Evolutionary conservation across 345 rosid species (phyloP), one percentile per base, ranked within the genome.

Genomic region (Pseudoturritis turrita): DNA sequence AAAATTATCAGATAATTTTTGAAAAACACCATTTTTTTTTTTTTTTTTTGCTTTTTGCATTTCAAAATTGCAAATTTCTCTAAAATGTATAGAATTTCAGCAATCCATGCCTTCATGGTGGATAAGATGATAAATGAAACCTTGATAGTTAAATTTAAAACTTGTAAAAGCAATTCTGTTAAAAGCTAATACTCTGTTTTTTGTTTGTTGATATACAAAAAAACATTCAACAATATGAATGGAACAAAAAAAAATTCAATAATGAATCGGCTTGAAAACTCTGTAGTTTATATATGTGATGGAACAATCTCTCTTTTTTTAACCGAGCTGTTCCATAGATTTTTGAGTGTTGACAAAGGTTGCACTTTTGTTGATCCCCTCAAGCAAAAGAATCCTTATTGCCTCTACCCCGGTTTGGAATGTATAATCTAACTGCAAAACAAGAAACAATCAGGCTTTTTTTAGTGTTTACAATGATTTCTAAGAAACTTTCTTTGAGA

Each of bases 341-440:
- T 88, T 89, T 17, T 77, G 65, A 70, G 75, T 87, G 80, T 91
- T 92, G 54, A 95, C 96, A 80, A 83, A 87, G 43, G 92, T 87
- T 41, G 97, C 98, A 31, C 96, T 88, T 86, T 83, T 95, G 71
- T 92, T 31, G 64, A 95, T 76, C 22, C 98, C 98, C 39, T 89
- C 86, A 0, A 84, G 84, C 54, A 87, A 36, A 65, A 95, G 91
- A 64, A 89, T 87, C 78, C 88, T 77, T 33, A 87, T 71, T 1
- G 98, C 97, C 68, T 86, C 87, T 59, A 82, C 9, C 19, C 97
- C 97, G 0, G 76, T 79, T 53, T 88, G 88, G 60, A 91, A 84
- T 49, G 92, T 83, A 68, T 86, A 78, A 67, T 86, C 96, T 85
- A 95, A 75, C 99, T 89, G 90, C 71, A 79, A 78, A 54, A 70